Percentiles rank a stretch among this genome's conserved stretches.
Evolutionary conservation across 2,329 filamentous ascomycete species (phyloP).

Genomic region (Paecilomyces variotii): DNA sequence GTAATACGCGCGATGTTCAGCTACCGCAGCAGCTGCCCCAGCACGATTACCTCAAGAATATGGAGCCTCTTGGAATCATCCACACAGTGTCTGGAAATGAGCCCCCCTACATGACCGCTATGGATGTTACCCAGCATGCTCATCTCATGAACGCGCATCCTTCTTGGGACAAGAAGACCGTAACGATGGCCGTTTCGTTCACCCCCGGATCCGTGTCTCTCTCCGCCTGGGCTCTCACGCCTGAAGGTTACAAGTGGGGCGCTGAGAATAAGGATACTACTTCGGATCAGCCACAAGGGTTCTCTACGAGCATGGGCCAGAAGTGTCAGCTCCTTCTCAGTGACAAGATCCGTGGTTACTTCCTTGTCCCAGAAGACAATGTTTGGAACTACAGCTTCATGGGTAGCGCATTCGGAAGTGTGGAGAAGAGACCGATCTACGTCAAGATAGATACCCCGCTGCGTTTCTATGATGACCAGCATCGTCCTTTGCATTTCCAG

Average conservation of each 20-base stretch:
- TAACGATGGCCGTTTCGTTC: conserved; percentile 93
- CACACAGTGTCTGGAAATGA: conserved; percentile 95
- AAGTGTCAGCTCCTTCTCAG: conserved; percentile 91
- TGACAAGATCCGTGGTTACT: conserved; percentile 90
- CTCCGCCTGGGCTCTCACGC: conserved; percentile 86
- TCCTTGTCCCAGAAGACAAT: conserved; percentile 83
- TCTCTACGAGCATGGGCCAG: conserved; percentile 84
- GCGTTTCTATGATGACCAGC: conserved; percentile 84
- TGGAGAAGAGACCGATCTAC: conserved; percentile 85
- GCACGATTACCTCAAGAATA: conserved; percentile 75
- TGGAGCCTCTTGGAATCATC: conserved; percentile 90
- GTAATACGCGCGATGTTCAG: conserved; percentile 84
- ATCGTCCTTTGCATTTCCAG: conserved; percentile 90
- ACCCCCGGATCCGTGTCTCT: conserved; percentile 94
- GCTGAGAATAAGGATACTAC: conserved; percentile 88
- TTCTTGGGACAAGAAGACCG: conserved; percentile 78
- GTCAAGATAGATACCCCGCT: conserved; percentile 90
- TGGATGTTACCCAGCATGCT: conserved; percentile 90
- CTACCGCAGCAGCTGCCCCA: conserved; percentile 83
- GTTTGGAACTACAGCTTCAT: conserved; percentile 99
- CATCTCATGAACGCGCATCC: conserved; percentile 78
- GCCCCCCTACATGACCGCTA: conserved; percentile 89
- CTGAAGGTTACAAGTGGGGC: conserved; percentile 92
- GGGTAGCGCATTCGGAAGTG: conserved; percentile 75
- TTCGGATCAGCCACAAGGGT: conserved; percentile 89